Conservation (phyloP, 2,329 filamentous ascomycete genomes). For the Curvularia sp. region DNA sequence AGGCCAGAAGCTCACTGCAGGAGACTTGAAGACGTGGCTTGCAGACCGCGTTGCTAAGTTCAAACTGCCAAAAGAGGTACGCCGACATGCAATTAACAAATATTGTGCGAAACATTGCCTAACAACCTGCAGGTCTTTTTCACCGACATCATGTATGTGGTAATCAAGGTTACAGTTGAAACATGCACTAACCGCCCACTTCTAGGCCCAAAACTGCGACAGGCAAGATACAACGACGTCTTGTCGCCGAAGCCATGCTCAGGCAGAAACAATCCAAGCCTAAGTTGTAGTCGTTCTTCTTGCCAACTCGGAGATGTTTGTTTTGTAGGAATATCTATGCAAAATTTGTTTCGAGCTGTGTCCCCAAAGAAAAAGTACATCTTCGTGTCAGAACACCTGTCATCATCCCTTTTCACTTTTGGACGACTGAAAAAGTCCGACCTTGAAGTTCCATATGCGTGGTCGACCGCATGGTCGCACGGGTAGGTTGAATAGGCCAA, state of each 20-base stretch:
- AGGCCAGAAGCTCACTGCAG: slow-evolving; percentile 61
- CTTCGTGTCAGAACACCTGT: slow-evolving; percentile 10
- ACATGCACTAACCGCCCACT: slow-evolving; percentile 14
- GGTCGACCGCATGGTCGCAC: slow-evolving; percentile 15
- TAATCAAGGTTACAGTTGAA: not conserved
- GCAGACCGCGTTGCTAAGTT: slow-evolving; percentile 77
- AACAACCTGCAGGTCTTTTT: slow-evolving; percentile 70
- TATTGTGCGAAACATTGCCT: slow-evolving; percentile 24
- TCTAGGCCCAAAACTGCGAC: slow-evolving; percentile 81
- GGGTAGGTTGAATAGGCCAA: slow-evolving; percentile 19
- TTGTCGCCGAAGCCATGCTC: slow-evolving; percentile 85
- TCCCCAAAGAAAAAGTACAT: not conserved
- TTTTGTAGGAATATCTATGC: slow-evolving; percentile 8
- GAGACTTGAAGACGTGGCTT: slow-evolving; percentile 73
- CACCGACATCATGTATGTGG: slow-evolving; percentile 70
- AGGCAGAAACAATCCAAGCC: slow-evolving; percentile 67
- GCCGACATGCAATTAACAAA: slow-evolving; percentile 27
- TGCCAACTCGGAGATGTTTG: slow-evolving; percentile 3
- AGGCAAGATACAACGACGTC: slow-evolving; percentile 84
- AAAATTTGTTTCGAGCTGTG: not conserved
- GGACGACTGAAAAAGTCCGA: slow-evolving; percentile 9
- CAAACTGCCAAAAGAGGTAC: slow-evolving; percentile 82
- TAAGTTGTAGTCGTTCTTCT: slow-evolving; percentile 56
- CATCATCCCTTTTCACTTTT: slow-evolving; percentile 5
- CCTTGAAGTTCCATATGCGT: slow-evolving; percentile 14